Base-by-base conservation (phyloP, 768 basidiomycete genomes). In the Gloeostereum incarnatum region DNA sequence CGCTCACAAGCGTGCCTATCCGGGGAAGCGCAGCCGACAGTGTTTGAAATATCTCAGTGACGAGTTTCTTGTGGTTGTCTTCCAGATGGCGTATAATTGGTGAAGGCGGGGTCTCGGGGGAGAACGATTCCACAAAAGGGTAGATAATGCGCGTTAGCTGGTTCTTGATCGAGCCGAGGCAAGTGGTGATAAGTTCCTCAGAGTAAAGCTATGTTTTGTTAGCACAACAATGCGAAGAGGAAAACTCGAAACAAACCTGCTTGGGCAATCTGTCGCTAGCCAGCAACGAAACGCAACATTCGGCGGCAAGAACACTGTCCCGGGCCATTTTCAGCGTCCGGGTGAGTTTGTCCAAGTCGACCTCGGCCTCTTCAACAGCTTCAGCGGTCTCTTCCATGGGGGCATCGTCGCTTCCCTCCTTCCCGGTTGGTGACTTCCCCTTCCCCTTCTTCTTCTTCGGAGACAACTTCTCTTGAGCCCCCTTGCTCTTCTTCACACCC, bases 131-230 rank as follows among this genome's bases (percentile, higher is more conserved):
- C 4, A 93, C 75, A 45, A 92, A 87, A 0, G 88, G 91, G 51
- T 88, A 93, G 9, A 97, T 66, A 32, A 88, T 68, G 51, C 76
- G 75, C 1, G 75, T 75, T 21, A 96, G 73, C 41, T 82, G 81
- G 44, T 82, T 84, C 54, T 93, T 92, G 44, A 91, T 69, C 0
- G 81, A 66, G 30, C 61, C 65, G 13, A 97, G 65, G 59, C 91
- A 89, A 0, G 73, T 64, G 0, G 79, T 79, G 44, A 99, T 88
- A 8, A 92, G 68, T 53, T 99, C 96, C 55, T 97, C 91, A 0
- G 94, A 96, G 56, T 94, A 94, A 6, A 97, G 63, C 85, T 93
- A 50, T 5, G 23, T 25, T 26, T 36, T 17, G 30, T 40, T 18
- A 42, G 31, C 18, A 21, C 14, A 27, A 22, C 7, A 11, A 8